phyloP scores from a whole-genome alignment of 2,329 filamentous ascomycete species.

The Phaeosphaeriaceae sp. region DNA sequence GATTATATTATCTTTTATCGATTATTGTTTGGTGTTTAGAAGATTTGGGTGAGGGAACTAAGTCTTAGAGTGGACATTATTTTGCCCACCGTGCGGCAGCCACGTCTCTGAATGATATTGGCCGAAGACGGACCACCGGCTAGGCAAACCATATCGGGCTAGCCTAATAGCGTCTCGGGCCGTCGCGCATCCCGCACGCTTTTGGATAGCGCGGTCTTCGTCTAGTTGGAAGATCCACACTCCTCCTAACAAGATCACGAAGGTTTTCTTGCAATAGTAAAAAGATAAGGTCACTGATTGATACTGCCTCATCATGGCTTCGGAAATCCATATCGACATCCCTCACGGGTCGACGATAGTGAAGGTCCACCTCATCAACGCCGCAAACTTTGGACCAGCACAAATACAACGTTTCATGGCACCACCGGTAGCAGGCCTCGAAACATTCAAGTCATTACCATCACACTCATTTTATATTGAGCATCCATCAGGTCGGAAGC shows the following conservation, averaged over 20 bases:
- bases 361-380: slow-evolving; percentile 43
- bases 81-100: no score
- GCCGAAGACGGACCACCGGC: no score
- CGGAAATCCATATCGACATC: slow-evolving; percentile 7
- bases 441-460: slow-evolving; percentile 42
- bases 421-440: slow-evolving; percentile 24
- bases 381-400: slow-evolving; percentile 37
- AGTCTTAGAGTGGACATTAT: no score
- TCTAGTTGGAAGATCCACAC: neutral
- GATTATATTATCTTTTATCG: no score
- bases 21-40: no score
- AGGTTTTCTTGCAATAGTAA: neutral
- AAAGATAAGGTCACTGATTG: neutral
- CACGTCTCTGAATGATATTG: no score
- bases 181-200: no score
- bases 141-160: neutral
- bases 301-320: slow-evolving; percentile 3
- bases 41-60: no score
- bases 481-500: slow-evolving; percentile 50
- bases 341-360: slow-evolving; percentile 13
- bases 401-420: slow-evolving; percentile 40
- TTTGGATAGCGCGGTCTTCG: no score
- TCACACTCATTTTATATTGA: slow-evolving; percentile 56
- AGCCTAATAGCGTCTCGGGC: no score
- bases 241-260: neutral